Percentiles rank a stretch among this genome's conserved stretches.
phyloP scores from a whole-genome alignment of 257 asterid species.

The Capsicum pubescens region DNA sequence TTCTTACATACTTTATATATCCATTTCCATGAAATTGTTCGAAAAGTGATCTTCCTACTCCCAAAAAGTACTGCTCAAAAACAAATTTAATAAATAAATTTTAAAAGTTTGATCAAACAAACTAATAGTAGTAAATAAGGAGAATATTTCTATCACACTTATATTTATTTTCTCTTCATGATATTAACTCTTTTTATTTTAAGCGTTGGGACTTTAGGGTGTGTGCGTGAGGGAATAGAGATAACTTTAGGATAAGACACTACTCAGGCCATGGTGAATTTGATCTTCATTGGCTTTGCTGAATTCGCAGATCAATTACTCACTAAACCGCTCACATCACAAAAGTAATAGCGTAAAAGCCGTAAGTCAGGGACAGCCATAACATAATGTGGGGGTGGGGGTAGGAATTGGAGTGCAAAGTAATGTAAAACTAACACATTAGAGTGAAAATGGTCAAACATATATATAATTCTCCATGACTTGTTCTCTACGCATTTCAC shows the following conservation, averaged over 20 bases:
- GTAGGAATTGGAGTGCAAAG: neutral
- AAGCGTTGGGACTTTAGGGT: neutral
- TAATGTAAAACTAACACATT: neutral
- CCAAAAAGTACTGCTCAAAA: neutral
- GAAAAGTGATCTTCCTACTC: slow-evolving; percentile 10
- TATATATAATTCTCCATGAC: neutral
- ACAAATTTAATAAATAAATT: too few relatives aligned
- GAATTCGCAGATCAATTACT: too few relatives aligned
- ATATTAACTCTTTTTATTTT: too few relatives aligned
- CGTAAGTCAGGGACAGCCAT: too few relatives aligned
- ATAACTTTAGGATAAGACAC: too few relatives aligned
- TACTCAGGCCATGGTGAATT: too few relatives aligned
- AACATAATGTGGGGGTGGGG: neutral
- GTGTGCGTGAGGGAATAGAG: too few relatives aligned
- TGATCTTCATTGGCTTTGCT: too few relatives aligned
- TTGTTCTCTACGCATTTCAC: slow-evolving; percentile 25
- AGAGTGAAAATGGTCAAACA: slow-evolving; percentile 20
- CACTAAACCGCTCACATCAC: too few relatives aligned
- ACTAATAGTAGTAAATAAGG: neutral
- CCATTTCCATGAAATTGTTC: neutral
- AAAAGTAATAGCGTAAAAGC: too few relatives aligned
- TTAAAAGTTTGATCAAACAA: too few relatives aligned
- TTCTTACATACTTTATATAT: neutral
- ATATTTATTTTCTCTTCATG: neutral
- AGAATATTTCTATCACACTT: neutral